phyloP scores from a whole-genome alignment of 2,329 filamentous ascomycete species.

The Lojkania enalia region DNA sequence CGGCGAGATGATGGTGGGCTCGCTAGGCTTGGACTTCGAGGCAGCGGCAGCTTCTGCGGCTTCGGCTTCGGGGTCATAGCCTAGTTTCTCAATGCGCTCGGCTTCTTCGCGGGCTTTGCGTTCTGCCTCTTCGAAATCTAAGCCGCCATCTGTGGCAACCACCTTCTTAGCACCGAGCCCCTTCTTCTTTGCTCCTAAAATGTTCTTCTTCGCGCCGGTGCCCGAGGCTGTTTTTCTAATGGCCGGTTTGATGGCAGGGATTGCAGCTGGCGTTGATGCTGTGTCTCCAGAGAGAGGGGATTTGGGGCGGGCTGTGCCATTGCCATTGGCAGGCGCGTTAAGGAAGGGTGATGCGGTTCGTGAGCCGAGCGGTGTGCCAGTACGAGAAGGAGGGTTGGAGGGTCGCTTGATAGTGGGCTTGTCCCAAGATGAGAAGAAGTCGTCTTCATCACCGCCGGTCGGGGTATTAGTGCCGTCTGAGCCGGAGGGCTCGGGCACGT shows the following conservation, averaged over 20 bases:
- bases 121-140: constrained; percentile 97
- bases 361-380: constrained; percentile 79
- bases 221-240: constrained; percentile 72
- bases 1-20: constrained; percentile 70
- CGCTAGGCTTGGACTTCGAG: constrained; percentile 44
- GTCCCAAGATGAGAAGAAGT: constrained; percentile 99
- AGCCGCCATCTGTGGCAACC: constrained; percentile 62
- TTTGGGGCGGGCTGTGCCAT: constrained; percentile 68
- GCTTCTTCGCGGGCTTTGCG: constrained; percentile 97
- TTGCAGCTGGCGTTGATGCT: constrained; percentile 53
- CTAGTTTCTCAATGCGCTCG: constrained; percentile 90
- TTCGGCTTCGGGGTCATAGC: constrained; percentile 92
- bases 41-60: constrained; percentile 43
- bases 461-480: constrained; percentile 72
- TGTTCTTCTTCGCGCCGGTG: constrained; percentile 75
- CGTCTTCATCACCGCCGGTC: constrained; percentile 76
- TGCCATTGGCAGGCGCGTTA: constrained; percentile 68
- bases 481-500: constrained; percentile 60
- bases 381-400: constrained; percentile 89
- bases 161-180: constrained; percentile 72
- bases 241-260: constrained; percentile 72
- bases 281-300: constrained; percentile 69
- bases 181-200: constrained; percentile 76
- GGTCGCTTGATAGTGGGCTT: constrained; percentile 96
- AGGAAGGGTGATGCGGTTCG: constrained; percentile 91